Conservation (phyloP, 306 rosid genomes). For the Vigna hirtella region DNA sequence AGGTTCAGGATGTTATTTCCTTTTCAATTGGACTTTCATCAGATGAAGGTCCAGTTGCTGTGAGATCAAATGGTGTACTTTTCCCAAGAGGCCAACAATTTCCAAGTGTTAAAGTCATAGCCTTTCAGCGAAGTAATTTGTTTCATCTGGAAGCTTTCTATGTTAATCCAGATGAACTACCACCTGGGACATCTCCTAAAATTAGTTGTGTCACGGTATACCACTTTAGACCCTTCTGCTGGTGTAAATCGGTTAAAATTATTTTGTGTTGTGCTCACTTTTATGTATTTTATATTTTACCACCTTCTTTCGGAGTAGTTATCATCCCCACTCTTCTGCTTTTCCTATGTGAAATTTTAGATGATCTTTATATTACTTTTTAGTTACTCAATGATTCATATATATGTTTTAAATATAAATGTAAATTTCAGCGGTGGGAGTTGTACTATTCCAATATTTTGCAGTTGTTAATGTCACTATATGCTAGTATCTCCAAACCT, state of each 20-base stretch:
- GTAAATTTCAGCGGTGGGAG: background rate
- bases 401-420: background rate
- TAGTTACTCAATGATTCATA: background rate
- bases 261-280: slow-evolving; percentile 5
- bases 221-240: slow-evolving; percentile 39
- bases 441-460: slow-evolving; percentile 4
- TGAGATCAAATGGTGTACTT: slow-evolving; percentile 60
- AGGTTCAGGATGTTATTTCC: slow-evolving; percentile 88
- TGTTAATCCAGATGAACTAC: slow-evolving; percentile 66
- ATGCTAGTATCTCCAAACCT: slow-evolving; percentile 10
- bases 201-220: slow-evolving; percentile 79
- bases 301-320: slow-evolving; percentile 3
- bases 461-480: slow-evolving; percentile 13
- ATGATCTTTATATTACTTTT: background rate
- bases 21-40: slow-evolving; percentile 71
- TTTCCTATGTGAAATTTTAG: background rate
- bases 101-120: slow-evolving; percentile 68
- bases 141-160: slow-evolving; percentile 84
- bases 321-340: slow-evolving; percentile 1
- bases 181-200: slow-evolving; percentile 61
- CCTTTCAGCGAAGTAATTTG: slow-evolving; percentile 59
- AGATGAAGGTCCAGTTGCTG: slow-evolving; percentile 60
- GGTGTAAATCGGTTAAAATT: slow-evolving; percentile 13
- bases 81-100: slow-evolving; percentile 77
- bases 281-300: background rate